Evolutionary conservation across 2,329 filamentous ascomycete species (phyloP).

Genomic region (Nigrospora sphaerica): DNA sequence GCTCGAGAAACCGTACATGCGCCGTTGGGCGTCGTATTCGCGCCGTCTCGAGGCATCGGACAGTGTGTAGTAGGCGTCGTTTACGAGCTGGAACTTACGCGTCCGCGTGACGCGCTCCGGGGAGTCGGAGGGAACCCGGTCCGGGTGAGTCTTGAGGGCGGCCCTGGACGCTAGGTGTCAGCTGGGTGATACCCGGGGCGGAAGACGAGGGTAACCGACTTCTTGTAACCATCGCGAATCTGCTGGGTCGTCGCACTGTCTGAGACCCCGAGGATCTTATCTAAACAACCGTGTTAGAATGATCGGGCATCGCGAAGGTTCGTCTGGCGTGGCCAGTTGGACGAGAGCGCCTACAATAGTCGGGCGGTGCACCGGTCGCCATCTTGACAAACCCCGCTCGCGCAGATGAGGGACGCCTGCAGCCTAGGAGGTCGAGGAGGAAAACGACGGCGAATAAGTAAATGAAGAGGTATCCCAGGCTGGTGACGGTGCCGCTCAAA

Average conservation of each 20-base stretch:
- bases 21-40: conserved; percentile 75
- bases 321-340: conserved; percentile 1
- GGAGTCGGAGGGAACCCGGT: conserved; percentile 77
- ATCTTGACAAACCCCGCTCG: conserved; percentile 24
- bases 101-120: conserved; percentile 78
- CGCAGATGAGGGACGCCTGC: too few species aligned
- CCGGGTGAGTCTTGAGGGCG: conserved; percentile 87
- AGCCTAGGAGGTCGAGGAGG: too few species aligned
- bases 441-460: too few species aligned
- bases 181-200: not conserved
- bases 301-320: not conserved
- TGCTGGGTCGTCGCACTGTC: conserved; percentile 73
- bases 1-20: conserved; percentile 39
- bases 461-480: too few species aligned
- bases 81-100: conserved; percentile 83
- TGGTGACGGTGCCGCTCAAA: too few species aligned
- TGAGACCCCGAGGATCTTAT: conserved; percentile 66
- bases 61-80: conserved; percentile 88
- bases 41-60: conserved; percentile 69
- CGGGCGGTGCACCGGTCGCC: conserved; percentile 35
- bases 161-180: conserved; percentile 44
- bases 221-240: conserved; percentile 92
- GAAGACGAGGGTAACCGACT: conserved; percentile 35
- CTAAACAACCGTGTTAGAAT: conserved; percentile 32
- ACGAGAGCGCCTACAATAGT: conserved; percentile 45